A percentile compares a stretch with the other conserved stretches of the same genome.
phyloP scores from a whole-genome alignment of 2,329 filamentous ascomycete species.

The Stachybotrys echinatus region DNA sequence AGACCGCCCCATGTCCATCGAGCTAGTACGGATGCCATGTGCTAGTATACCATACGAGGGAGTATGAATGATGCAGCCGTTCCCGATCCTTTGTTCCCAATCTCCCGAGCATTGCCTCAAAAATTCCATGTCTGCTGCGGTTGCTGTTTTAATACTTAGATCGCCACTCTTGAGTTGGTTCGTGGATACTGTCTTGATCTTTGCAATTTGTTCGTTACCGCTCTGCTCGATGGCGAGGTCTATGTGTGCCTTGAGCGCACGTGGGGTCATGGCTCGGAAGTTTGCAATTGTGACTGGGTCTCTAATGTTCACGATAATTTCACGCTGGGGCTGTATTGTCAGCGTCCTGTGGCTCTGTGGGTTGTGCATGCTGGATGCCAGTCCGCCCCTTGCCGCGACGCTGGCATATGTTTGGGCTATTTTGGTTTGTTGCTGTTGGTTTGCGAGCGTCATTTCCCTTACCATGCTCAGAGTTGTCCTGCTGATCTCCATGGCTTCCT shows the following conservation, averaged over 20 bases:
- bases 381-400: background rate
- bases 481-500: too few relatives aligned
- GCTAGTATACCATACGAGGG: constrained; percentile 1
- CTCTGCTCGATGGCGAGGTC: constrained; percentile 5
- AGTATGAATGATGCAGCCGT: background rate
- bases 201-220: constrained; percentile 4
- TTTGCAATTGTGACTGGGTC: constrained; percentile 2
- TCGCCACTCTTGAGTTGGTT: constrained; percentile 5
- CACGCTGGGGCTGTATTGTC: background rate
- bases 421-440: constrained; percentile 1
- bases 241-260: constrained; percentile 4
- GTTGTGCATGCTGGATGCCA: background rate
- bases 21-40: constrained; percentile 3
- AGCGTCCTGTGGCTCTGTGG: background rate
- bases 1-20: constrained; percentile 1
- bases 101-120: background rate
- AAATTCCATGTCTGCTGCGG: background rate
- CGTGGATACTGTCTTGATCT: constrained; percentile 3
- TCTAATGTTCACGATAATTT: constrained; percentile 1
- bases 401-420: background rate
- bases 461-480: background rate
- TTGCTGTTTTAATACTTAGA: too few relatives aligned
- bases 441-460: background rate
- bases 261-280: constrained; percentile 2
- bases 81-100: background rate